These are phyloP conservation scores for Tephrocybe sp. DNA, from an alignment of 768 basidiomycete genomes.

Conservation along the genomic window DNA sequence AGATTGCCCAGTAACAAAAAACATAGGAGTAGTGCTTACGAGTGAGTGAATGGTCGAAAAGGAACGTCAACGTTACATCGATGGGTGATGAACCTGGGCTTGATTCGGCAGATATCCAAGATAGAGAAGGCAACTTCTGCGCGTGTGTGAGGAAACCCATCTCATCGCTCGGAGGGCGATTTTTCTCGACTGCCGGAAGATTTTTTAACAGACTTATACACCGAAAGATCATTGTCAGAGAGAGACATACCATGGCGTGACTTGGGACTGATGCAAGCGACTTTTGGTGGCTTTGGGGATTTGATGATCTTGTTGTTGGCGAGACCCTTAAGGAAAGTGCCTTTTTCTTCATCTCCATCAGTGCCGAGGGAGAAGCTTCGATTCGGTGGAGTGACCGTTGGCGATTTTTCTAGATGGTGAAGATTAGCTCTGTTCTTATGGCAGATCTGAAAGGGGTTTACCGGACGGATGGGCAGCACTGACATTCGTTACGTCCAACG, in stretches of 20 bases:
- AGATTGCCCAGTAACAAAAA: background rate
- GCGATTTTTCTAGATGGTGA: background rate
- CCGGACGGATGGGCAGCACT: background rate
- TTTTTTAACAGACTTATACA: background rate
- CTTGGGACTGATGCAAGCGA: constrained; percentile 1
- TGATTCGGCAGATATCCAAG: constrained; percentile 1
- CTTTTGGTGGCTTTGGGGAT: constrained; percentile 11
- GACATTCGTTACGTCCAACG: background rate
- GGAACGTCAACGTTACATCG: constrained; percentile 10
- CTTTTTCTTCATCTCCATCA: constrained; percentile 3
- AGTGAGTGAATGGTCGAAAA: constrained; percentile 17
- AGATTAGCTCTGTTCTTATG: background rate
- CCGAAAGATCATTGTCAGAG: background rate
- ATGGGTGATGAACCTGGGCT: background rate
- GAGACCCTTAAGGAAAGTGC: constrained; percentile 13
- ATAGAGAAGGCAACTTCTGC: constrained; percentile 10
- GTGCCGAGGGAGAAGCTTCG: constrained; percentile 12
- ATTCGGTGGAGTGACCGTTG: background rate
- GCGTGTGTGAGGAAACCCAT: constrained; percentile 6
- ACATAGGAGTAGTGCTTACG: background rate
- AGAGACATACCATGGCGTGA: constrained; percentile 10
- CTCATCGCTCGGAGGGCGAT: constrained; percentile 5
- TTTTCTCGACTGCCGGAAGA: constrained; percentile 4
- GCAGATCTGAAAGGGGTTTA: background rate
- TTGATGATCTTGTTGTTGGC: constrained; percentile 6